Base-by-base conservation (phyloP, 1,284 basidiomycete species). In the Wallemia hederae region DNA sequence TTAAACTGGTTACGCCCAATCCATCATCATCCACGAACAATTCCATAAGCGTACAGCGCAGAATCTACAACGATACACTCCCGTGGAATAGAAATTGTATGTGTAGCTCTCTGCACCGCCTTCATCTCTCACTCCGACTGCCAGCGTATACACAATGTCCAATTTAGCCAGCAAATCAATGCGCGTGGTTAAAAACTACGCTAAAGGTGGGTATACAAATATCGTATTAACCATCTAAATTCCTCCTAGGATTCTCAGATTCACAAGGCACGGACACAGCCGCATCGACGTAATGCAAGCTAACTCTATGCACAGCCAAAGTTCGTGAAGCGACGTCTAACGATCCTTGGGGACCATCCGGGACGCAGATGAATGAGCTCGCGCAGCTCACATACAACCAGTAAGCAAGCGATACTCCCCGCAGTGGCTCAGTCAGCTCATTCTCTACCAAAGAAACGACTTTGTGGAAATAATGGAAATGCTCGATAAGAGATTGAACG, bases 391-490 rank as follows among this genome's bases (percentile, higher is more conserved):
- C 88, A 25, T 98, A 89, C 73, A 96, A 96, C 74, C 92, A 97
- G 89, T 92, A 68, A 69, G 83, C 58, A 33, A 58, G 55, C 31
- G 34, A 59, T 59, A 55, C 19, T 27, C 26, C 25, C 11, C 55
- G 34, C 19, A 27, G 11, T 60, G 15, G 27, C 31, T 59, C 49
- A 55, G 27, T 19, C 22, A 24, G n/a, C 29, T 49, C n/a, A n/a
- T 49, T 7, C 55, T 2, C 17, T 26, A 2, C 28, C 55, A 2
- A 66, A 94, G 89, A 72, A 85, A 82, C 65, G 91, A 98, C 70
- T 98, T 99, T 72, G 88, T 98, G 28, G 94, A 99, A 73, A 91
- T 98, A 68, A 97, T 99, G 90, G 94, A 99, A 75, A 97, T 97
- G 87, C 77, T 99, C 63, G 94, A 99, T 73, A 98, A 98, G 74